These are phyloP conservation scores for Nakazawaea pomicola DNA, from an alignment of 805 yeast species.

Conservation along the genomic window DNA sequence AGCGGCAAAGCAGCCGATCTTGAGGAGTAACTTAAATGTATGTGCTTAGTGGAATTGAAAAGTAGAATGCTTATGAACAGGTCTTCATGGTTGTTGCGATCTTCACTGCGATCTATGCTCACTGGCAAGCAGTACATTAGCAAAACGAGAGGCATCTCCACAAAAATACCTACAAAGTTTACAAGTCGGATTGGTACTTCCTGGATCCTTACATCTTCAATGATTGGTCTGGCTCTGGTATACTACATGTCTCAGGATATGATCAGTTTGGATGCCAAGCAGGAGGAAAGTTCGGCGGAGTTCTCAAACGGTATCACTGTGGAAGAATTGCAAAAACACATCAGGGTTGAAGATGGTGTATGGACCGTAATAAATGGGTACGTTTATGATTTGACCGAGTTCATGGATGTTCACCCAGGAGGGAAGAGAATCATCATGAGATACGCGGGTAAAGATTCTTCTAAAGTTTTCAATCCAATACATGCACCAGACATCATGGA, in stretches of 20 bases:
- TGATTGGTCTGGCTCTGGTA: background rate
- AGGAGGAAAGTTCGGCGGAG: slow-evolving; percentile 19
- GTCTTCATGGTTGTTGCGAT: too few relatives aligned
- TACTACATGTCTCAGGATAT: background rate
- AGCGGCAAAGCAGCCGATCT: too few relatives aligned
- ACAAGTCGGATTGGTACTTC: too few relatives aligned
- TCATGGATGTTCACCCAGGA: slow-evolving; percentile 31
- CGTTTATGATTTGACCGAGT: slow-evolving; percentile 39
- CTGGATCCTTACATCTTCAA: background rate
- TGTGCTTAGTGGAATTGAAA: too few relatives aligned
- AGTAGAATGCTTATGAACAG: too few relatives aligned
- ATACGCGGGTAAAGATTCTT: slow-evolving; percentile 65
- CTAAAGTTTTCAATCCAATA: slow-evolving; percentile 79
- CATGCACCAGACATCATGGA: slow-evolving; percentile 87
- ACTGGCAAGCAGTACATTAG: too few relatives aligned
- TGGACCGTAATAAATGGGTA: slow-evolving; percentile 44
- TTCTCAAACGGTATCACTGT: slow-evolving; percentile 19
- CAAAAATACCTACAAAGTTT: too few relatives aligned
- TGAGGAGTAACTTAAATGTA: too few relatives aligned
- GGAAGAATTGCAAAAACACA: slow-evolving; percentile 39
- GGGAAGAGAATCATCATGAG: slow-evolving; percentile 25
- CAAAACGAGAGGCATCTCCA: too few relatives aligned
- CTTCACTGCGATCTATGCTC: too few relatives aligned
- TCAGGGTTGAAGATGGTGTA: slow-evolving; percentile 36
- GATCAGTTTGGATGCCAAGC: slow-evolving; percentile 35